A percentile compares a stretch with the other conserved stretches of the same genome.
Evolutionary conservation across 305 asterid genomes (phyloP).

Genomic region (Lippia alba): DNA sequence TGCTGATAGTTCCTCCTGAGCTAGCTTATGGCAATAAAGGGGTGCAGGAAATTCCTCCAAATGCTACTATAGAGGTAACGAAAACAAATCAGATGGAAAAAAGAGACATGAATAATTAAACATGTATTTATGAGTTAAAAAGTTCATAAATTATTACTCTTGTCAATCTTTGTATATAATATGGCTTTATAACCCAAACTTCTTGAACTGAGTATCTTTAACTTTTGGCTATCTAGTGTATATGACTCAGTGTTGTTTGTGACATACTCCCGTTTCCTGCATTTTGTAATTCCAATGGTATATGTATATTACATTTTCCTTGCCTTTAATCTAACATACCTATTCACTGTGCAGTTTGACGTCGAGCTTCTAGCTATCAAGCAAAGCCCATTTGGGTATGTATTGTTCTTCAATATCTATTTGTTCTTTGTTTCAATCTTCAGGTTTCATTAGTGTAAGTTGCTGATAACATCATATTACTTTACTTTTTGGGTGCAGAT

Average conservation of each 20-base stretch:
- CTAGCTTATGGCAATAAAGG: constrained; percentile 97
- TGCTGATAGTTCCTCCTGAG: constrained; percentile 92
- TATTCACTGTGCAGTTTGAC: constrained; percentile 63
- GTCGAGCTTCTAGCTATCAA: constrained; percentile 85
- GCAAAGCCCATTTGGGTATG: constrained; percentile 92
- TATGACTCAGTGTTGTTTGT: neutral
- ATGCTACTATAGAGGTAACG: constrained; percentile 93
- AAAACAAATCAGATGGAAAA: neutral
- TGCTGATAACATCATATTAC: neutral
- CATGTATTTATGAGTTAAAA: neutral
- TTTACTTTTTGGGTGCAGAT: constrained; percentile 53
- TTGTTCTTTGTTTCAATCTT: neutral
- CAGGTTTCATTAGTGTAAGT: neutral
- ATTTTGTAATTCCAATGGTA: neutral
- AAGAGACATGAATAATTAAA: neutral
- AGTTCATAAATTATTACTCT: neutral
- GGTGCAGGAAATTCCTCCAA: constrained; percentile 97
- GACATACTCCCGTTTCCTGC: neutral
- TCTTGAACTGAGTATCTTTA: constrained; percentile 4
- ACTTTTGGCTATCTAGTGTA: neutral
- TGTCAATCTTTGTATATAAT: neutral
- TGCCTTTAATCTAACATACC: neutral
- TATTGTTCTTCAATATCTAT: constrained; percentile 15
- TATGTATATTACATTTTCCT: neutral
- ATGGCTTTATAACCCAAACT: neutral